Base-by-base conservation (phyloP, 2,329 filamentous ascomycete genomes). In the Exophiala sp. region DNA sequence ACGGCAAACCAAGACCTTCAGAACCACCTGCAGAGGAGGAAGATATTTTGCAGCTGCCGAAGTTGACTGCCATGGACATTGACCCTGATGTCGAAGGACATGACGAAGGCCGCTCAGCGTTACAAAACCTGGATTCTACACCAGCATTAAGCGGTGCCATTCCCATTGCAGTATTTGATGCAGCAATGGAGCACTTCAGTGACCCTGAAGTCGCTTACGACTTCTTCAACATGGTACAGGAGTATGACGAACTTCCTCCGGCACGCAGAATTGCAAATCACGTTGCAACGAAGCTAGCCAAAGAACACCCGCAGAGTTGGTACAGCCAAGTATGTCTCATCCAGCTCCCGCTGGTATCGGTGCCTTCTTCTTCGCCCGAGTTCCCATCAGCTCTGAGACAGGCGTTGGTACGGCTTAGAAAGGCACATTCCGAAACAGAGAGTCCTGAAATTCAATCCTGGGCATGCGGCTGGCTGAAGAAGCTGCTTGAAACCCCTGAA, bases 101-200 rank as follows among this genome's bases (percentile, higher is more conserved):
- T 57, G 70, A 76, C 64, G 70, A 76, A 47, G 71, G 81, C 61
- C 58, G 73, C 55, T 67, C 72, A 59, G 74, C 75, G 46, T 71
- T 95, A 56, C 75, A 85, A 62, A 81, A 80, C 54, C 69, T 86
- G 13, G 77, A 78, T 30, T 73, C 76, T 50, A 91, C 89, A 41
- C 89, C 91, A 2, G 88, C 88, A 8, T 76, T 96, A 56, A 87
- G 86, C 53, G 93, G 93, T n/a, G 93, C 88, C 13, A 95, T 98
- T 59, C 90, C 93, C 1, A 79, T 89, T 48, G 89, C 91, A 32
- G 87, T 98, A 41, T 96, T 95, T 63, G 88, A 95, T 62, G 81
- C 88, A 18, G 84, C 89, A 4, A 82, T 82, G 71, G 88, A 85
- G 66, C 83, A 95, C 61, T 79, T 85, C 45, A 82, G 86, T 1